Base-by-base conservation (phyloP, 352 stramenopile species). In the Globisporangium okanoganense region DNA sequence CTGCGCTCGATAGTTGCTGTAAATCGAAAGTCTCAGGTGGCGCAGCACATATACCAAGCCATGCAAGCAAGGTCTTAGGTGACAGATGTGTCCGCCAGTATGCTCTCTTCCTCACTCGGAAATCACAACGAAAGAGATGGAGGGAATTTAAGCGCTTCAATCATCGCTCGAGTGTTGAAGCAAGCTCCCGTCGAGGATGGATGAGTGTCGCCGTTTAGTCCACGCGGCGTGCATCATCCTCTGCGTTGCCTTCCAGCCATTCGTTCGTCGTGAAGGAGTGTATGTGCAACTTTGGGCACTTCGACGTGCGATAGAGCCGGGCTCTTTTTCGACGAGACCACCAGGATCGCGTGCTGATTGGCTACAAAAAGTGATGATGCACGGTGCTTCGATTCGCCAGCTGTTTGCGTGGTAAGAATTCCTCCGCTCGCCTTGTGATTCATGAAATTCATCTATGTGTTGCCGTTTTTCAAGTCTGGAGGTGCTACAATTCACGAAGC, bases 341-440 rank as follows among this genome's bases (percentile, higher is more conserved):
- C 25, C 48, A 40, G 0, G 48, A 54, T 9, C 8, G 29, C 3
- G 43, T 43, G 13, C 45, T 44, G 56, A 61, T 61, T 61, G 56
- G 56, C 40, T 36, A 2, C 4, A 5, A 31, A 1, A 2, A 6
- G 1, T 16, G 29, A 45, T 61, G 56, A 61, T 43, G 43, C 56
- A 12, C 27, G 43, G 25, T 61, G 56, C 56, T 54, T 61, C 56
- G 56, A 61, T 45, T n/a, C n/a, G n/a, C 2, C 51, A 56, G 29
- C 50, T 56, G 50, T 0, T n/a, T 43, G 2, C 6, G 48, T 2
- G 27, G 48, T 54, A 40, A 38, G 48, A 22, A 54, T 40, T 25
- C 48, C 48, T 5, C 1, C 36, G 36, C 36, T 41, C 12, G 36
- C 36, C n/a, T 9, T 41, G 10, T 41, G 36, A 14, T n/a, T 41